Percentiles rank a stretch among this genome's conserved stretches.
Evolutionary conservation across 2,329 filamentous ascomycete species (phyloP).

Genomic region (Beauveria asiatica): DNA sequence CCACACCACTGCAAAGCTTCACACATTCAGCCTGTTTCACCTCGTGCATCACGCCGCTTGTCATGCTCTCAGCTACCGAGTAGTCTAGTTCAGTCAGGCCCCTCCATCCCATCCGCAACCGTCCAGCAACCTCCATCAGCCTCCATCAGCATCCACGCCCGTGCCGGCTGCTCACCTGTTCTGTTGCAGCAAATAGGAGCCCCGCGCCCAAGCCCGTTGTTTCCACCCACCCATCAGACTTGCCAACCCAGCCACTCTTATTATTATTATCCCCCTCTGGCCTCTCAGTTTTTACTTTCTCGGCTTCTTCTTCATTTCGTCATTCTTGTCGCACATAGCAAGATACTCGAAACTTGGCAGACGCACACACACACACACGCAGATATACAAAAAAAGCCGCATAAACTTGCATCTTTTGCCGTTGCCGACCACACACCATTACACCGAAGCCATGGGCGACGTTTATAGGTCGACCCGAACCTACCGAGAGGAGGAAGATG

Average conservation of each 20-base stretch:
- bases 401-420: not conserved
- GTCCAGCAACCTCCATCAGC: conserved; percentile 1
- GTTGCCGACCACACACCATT: not conserved
- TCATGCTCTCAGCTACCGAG: not conserved
- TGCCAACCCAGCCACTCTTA: conserved; percentile 15
- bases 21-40: not conserved
- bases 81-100: not conserved
- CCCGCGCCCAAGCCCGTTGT: conserved; percentile 13
- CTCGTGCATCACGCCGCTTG: not conserved
- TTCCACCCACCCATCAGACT: conserved; percentile 15
- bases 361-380: not conserved
- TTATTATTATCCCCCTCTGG: not conserved
- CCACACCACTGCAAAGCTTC: not conserved
- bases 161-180: conserved; percentile 5
- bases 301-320: not conserved
- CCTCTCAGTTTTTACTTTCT: not conserved
- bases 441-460: conserved; percentile 23
- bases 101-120: not conserved
- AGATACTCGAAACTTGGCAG: not conserved
- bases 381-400: not conserved
- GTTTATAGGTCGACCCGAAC: conserved; percentile 24
- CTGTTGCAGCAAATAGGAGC: conserved; percentile 5
- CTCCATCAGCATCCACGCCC: not conserved
- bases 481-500: conserved; percentile 30
- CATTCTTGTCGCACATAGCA: not conserved